Conservation (phyloP, 139 green algal genomes). For the Astrephomene gubernaculifera region DNA sequence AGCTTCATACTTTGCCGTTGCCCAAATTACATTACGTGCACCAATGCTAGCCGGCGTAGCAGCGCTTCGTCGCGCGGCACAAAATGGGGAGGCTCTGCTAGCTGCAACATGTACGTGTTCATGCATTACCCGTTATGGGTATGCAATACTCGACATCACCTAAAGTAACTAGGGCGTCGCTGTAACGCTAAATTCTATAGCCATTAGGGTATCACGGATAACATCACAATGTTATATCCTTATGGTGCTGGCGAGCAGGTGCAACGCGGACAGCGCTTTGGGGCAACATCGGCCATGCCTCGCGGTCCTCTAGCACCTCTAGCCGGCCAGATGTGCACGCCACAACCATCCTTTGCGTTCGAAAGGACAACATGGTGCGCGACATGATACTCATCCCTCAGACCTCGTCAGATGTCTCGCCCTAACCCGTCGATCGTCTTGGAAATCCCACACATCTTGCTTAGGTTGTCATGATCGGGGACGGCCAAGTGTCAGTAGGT, state of each 20-base stretch:
- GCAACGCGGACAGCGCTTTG: slow-evolving; percentile 5
- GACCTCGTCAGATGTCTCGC: too few species aligned
- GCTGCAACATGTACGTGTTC: slow-evolving; percentile 6
- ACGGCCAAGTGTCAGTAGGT: slow-evolving; percentile 63
- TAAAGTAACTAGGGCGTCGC: too few species aligned
- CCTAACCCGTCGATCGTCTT: too few species aligned
- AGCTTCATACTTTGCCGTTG: too few species aligned
- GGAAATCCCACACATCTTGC: too few species aligned
- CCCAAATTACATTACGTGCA: too few species aligned
- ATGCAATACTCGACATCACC: too few species aligned
- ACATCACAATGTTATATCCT: too few species aligned
- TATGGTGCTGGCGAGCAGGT: not conserved
- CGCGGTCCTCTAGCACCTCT: not conserved
- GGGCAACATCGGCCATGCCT: slow-evolving; percentile 8
- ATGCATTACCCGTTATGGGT: too few species aligned
- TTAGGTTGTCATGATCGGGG: slow-evolving; percentile 60
- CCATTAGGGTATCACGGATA: too few species aligned
- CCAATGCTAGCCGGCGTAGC: slow-evolving; percentile 20
- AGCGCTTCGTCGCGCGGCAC: not conserved
- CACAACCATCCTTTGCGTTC: slow-evolving; percentile 61
- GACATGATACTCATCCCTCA: too few species aligned
- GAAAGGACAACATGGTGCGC: slow-evolving; percentile 48
- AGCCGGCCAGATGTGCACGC: slow-evolving; percentile 46
- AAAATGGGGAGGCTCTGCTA: not conserved
- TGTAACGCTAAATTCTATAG: too few species aligned